Conservation (phyloP, 2,329 filamentous ascomycete species). For the Neocatenulostroma microsporum region DNA sequence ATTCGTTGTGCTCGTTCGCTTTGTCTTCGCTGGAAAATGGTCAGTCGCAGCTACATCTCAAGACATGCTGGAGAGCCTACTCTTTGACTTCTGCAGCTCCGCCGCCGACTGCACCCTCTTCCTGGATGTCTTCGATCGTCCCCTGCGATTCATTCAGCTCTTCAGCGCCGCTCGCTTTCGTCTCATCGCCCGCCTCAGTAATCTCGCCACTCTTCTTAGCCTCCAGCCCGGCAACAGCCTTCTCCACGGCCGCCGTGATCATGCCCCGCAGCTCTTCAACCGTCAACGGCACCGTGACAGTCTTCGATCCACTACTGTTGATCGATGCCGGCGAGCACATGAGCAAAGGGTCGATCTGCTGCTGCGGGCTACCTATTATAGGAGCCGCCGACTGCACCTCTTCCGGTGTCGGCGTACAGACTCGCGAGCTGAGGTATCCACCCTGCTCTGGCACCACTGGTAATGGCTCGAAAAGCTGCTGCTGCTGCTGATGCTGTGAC, state of each 20-base stretch:
- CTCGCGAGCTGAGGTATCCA: slow-evolving; percentile 10
- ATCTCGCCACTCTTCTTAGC: not conserved
- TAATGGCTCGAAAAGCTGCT: slow-evolving; percentile 5
- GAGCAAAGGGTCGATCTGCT: slow-evolving; percentile 7
- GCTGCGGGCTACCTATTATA: not conserved
- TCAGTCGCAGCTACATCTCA: no score
- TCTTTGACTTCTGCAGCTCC: no score
- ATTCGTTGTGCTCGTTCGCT: no score
- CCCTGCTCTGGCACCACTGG: slow-evolving; percentile 5
- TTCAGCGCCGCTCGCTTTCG: not conserved
- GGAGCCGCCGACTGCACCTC: not conserved
- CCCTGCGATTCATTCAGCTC: no score
- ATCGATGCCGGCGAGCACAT: not conserved
- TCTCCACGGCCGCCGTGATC: slow-evolving; percentile 10
- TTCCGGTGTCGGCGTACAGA: slow-evolving; percentile 16
- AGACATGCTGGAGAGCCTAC: no score
- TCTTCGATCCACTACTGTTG: not conserved
- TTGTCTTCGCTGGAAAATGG: no score
- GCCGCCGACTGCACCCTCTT: no score
- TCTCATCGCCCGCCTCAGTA: not conserved
- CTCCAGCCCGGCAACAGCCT: slow-evolving; percentile 7
- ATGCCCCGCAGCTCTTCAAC: slow-evolving; percentile 10
- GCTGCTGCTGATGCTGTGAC: not conserved
- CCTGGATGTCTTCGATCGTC: no score
- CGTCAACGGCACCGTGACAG: slow-evolving; percentile 9